Evolutionary conservation across 2,329 filamentous ascomycete genomes (phyloP), one percentile per base, ranked within the genome.

Genomic region (Cyphellophora europaea): DNA sequence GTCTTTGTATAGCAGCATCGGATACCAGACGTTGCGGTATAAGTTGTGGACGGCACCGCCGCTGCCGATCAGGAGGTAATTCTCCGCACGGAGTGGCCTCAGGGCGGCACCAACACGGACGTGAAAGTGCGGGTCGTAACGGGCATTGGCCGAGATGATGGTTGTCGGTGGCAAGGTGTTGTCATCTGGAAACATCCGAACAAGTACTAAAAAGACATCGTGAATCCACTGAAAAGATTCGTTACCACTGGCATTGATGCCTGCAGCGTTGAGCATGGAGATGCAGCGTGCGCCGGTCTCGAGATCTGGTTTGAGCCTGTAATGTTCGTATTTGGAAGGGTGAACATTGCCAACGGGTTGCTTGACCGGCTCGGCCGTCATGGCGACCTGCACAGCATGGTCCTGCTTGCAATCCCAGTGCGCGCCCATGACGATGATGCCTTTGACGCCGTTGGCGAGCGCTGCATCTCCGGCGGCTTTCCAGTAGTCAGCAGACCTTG

Each of bases 21-120:
- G 75, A 1, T 49, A 56, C 77, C 76, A 82, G 28, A 65, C 52
- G 50, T 82, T 82, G 12, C 77, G 72, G 51, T 77, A 82, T 1
- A 83, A 64, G 45, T 82, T 83, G 54, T 82, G 79, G 1, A 83
- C 78, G 1, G 77, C 71, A 21, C 79, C 79, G 11, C 79, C 72
- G 0, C 66, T 69, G 6, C 72, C 72, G 37, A 76, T 66, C 33
- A 83, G 55, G 1, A 83, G 65, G 46, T 73, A 69, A 25, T 62
- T 65, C 49, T 73, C 62, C 17, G 60, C 49, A 2, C 77, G 63
- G 3, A 82, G 61, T 0, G 68, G 65, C 0, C 73, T 65, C 5
- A 82, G 60, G 0, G 71, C 63, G 1, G 63, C 59, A 13, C 77
- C 77, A 6, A 80, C 65, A 33, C 66, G 64, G 39, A 77, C 55